These are phyloP conservation scores for Monascus ruber DNA, from an alignment of 2,329 filamentous ascomycete genomes.

Conservation along the genomic window DNA sequence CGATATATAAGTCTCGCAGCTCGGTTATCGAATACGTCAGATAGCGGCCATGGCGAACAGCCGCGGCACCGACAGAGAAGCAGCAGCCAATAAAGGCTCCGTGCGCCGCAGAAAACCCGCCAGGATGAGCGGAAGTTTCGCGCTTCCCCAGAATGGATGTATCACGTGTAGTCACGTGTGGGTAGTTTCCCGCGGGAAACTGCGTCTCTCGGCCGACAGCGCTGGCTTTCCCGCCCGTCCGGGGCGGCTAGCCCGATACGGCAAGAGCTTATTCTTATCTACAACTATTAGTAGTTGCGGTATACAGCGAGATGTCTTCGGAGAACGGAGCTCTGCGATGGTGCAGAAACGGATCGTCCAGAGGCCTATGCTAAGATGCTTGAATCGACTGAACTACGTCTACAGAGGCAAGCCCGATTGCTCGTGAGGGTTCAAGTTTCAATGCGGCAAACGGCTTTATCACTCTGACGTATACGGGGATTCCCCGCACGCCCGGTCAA, in stretches of 20 bases:
- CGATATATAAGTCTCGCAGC: neutral
- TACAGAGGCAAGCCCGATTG: too few relatives aligned
- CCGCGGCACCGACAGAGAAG: too few relatives aligned
- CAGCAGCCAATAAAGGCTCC: too few relatives aligned
- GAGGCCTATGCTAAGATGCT: too few relatives aligned
- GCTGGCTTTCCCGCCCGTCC: constrained; percentile 5
- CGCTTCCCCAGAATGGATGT: neutral
- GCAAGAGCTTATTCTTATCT: neutral
- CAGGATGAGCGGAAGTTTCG: constrained; percentile 8
- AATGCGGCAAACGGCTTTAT: too few relatives aligned
- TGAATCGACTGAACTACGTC: too few relatives aligned
- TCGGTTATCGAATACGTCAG: neutral
- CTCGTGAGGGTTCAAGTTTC: neutral
- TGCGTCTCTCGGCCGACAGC: constrained; percentile 14
- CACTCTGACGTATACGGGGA: neutral
- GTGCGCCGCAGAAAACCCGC: neutral
- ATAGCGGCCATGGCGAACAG: neutral
- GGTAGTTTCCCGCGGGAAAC: constrained; percentile 12
- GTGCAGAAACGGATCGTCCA: too few relatives aligned
- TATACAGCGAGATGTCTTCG: too few relatives aligned
- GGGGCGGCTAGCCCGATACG: neutral
- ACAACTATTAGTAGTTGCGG: too few relatives aligned
- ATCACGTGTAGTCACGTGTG: neutral
- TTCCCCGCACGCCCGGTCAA: constrained; percentile 10
- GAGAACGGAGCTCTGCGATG: too few relatives aligned